These are phyloP conservation scores for Lactifluus echinatus DNA, from an alignment of 768 basidiomycete species.

Conservation along the genomic window DNA sequence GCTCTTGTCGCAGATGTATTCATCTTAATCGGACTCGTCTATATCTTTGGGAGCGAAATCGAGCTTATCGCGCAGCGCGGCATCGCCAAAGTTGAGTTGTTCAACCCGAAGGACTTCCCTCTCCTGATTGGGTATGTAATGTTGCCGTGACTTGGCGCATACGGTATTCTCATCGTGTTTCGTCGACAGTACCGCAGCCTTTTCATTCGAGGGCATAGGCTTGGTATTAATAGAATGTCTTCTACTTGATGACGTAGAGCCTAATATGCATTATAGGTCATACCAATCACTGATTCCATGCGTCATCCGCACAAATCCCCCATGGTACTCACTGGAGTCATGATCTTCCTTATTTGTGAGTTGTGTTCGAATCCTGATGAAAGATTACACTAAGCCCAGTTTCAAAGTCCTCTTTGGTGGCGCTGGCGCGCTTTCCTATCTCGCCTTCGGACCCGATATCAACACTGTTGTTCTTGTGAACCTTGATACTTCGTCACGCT, in stretches of 20 bases:
- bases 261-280: slow-evolving; percentile 40
- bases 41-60: slow-evolving; percentile 84
- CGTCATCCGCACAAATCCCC: slow-evolving; percentile 92
- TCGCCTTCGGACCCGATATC: slow-evolving; percentile 79
- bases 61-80: slow-evolving; percentile 58
- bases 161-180: slow-evolving; percentile 3
- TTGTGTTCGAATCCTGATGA: background rate
- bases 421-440: slow-evolving; percentile 78
- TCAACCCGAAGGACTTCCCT: slow-evolving; percentile 86
- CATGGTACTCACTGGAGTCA: slow-evolving; percentile 76
- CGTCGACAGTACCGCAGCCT: slow-evolving; percentile 79
- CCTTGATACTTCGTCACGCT: slow-evolving; percentile 69
- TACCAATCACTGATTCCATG: slow-evolving; percentile 98
- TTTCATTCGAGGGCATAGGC: slow-evolving; percentile 97
- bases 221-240: slow-evolving; percentile 41
- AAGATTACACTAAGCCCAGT: background rate
- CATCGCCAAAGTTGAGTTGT: slow-evolving; percentile 70
- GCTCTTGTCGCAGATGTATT: slow-evolving; percentile 92
- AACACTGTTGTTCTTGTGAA: slow-evolving; percentile 95
- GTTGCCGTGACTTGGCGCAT: background rate
- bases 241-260: background rate
- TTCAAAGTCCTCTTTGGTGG: slow-evolving; percentile 72
- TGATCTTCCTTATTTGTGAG: slow-evolving; percentile 73
- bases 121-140: slow-evolving; percentile 74
- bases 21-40: slow-evolving; percentile 80